Conservation (phyloP, 2,329 filamentous ascomycete genomes). For the Dactylonectria estremocensis region DNA sequence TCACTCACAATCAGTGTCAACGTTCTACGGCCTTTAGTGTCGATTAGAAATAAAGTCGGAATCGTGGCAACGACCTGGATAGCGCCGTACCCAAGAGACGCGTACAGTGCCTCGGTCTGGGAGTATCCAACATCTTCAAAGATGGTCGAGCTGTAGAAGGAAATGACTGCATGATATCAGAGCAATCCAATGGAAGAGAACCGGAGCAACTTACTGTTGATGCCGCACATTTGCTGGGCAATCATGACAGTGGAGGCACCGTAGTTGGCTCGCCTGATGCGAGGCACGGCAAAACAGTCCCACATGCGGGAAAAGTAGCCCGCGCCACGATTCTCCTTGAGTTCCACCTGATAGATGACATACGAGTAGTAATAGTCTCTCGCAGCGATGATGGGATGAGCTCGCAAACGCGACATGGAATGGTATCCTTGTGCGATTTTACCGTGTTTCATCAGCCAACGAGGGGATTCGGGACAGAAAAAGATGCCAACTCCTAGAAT, state of each 20-base stretch:
- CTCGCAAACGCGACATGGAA: constrained; percentile 65
- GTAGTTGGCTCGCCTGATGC: constrained; percentile 79
- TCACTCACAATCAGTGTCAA: constrained; percentile 41
- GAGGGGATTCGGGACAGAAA: constrained; percentile 74
- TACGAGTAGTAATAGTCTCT: constrained; percentile 68
- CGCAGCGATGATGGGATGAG: constrained; percentile 68
- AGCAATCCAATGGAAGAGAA: rapidly evolving
- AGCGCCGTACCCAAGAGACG: constrained; percentile 51
- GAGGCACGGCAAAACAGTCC: constrained; percentile 76
- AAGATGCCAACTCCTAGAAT: constrained; percentile 71
- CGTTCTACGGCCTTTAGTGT: constrained; percentile 45
- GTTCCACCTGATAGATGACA: constrained; percentile 57
- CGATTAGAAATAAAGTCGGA: constrained; percentile 46
- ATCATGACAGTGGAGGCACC: constrained; percentile 87
- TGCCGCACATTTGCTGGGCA: constrained; percentile 68
- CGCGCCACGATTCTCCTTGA: constrained; percentile 47
- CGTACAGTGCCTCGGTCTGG: constrained; percentile 48
- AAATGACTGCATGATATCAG: constrained; percentile 43
- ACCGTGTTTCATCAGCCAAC: constrained; percentile 76
- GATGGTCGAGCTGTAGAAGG: constrained; percentile 50
- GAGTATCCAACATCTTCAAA: constrained; percentile 46
- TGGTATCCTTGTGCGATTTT: constrained; percentile 70
- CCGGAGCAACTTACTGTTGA: constrained; percentile 39
- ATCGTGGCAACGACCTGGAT: constrained; percentile 53
- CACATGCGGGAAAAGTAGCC: constrained; percentile 53